Evolutionary conservation across 805 yeast genomes (phyloP).

Genomic region (Wickerhamiella kurtzmanii): DNA sequence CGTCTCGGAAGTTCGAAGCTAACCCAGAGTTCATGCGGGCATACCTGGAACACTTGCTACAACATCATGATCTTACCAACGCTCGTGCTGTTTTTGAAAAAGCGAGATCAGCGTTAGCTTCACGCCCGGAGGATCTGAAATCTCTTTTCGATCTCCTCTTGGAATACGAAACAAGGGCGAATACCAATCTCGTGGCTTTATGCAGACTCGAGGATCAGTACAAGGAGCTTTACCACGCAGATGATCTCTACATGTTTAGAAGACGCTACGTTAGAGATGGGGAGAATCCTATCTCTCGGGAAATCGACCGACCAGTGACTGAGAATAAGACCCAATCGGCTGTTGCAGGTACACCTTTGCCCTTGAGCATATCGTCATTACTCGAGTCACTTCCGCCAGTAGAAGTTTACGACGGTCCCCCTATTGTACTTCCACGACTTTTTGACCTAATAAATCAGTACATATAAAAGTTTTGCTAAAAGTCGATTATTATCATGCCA

Average conservation of each 20-base stretch:
- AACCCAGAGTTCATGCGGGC: conserved; percentile 50
- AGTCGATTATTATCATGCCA: background rate
- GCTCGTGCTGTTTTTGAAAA: conserved; percentile 76
- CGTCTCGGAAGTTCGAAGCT: conserved; percentile 43
- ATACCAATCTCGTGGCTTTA: conserved; percentile 43
- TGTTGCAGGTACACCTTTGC: background rate
- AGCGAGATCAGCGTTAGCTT: conserved; percentile 37
- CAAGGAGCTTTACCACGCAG: conserved; percentile 53
- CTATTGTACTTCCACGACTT: conserved; percentile 9
- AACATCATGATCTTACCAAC: conserved; percentile 54
- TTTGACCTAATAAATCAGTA: conserved; percentile 9
- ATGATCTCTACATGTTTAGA: conserved; percentile 27
- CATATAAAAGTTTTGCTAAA: background rate
- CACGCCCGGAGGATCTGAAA: conserved; percentile 53
- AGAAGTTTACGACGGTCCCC: conserved; percentile 17
- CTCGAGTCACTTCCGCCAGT: conserved; percentile 15
- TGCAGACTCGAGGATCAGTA: conserved; percentile 53
- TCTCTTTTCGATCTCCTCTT: conserved; percentile 21
- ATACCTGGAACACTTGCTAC: conserved; percentile 60
- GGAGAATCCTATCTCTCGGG: conserved; percentile 9
- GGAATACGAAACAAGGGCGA: conserved; percentile 36
- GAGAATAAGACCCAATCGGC: too few species aligned
- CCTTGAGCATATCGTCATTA: conserved; percentile 3
- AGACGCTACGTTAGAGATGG: conserved; percentile 12
- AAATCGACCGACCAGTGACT: too few species aligned